Evolutionary conservation across 2,329 filamentous ascomycete species (phyloP).

Genomic region (Lasiodiplodia sp.): DNA sequence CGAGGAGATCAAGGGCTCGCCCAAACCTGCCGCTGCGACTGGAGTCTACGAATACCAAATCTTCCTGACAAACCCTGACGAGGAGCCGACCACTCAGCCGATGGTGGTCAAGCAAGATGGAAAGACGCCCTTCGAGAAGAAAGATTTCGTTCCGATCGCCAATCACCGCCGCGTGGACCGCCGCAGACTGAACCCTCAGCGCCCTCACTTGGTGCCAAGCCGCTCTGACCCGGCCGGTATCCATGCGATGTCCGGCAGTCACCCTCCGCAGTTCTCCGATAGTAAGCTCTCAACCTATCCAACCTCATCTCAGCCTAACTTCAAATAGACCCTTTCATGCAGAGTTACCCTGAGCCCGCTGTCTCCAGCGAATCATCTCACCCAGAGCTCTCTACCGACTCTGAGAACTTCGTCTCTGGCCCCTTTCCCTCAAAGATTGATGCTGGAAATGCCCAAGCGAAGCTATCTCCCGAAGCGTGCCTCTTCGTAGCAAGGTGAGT

Average conservation of each 20-base stretch:
- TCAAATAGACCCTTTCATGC: background rate
- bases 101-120: background rate
- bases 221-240: conserved; percentile 5
- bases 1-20: background rate
- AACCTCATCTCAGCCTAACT: background rate
- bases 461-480: conserved; percentile 15
- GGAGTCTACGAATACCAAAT: background rate
- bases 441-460: conserved; percentile 22
- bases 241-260: background rate
- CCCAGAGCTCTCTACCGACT: background rate
- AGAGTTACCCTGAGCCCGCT: background rate
- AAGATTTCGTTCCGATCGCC: background rate
- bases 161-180: background rate
- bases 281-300: background rate
- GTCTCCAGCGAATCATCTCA: background rate
- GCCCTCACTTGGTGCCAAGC: background rate
- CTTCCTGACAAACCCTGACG: background rate
- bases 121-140: background rate
- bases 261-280: background rate
- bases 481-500: conserved; percentile 29
- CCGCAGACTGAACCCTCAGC: background rate
- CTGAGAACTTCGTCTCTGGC: background rate
- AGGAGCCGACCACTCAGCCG: background rate
- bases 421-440: background rate
- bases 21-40: background rate